phyloP scores from a whole-genome alignment of 2,329 filamentous ascomycete genomes.

The Huntiella omanensis region DNA sequence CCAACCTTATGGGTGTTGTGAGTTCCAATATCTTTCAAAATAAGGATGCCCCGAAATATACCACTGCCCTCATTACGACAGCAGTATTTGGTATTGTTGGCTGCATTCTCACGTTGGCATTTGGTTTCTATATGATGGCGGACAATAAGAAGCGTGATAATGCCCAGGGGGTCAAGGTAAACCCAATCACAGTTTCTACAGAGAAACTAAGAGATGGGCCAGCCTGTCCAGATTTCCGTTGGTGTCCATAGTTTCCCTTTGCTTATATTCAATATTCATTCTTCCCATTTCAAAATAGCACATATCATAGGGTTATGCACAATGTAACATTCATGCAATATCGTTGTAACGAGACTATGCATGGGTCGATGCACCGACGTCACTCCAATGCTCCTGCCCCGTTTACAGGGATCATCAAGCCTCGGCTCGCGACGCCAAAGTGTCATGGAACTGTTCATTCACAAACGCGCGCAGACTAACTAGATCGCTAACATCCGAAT shows the following conservation, averaged over 20 bases:
- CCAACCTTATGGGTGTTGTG: constrained; percentile 59
- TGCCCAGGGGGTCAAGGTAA: constrained; percentile 30
- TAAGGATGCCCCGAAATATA: constrained; percentile 46
- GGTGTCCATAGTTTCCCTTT: constrained; percentile 22
- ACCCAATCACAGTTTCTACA: constrained; percentile 28
- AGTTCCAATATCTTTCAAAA: constrained; percentile 48
- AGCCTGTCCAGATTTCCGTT: constrained; percentile 27
- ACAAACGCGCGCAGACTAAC: too few relatives aligned
- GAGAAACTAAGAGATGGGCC: constrained; percentile 30
- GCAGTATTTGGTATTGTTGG: constrained; percentile 45
- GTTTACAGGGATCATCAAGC: neutral
- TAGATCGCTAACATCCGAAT: neutral
- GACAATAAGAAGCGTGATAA: constrained; percentile 33
- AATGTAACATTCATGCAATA: neutral
- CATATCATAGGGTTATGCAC: neutral
- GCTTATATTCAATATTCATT: neutral
- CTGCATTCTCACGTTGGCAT: constrained; percentile 29
- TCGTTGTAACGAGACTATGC: too few relatives aligned
- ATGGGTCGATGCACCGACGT: too few relatives aligned
- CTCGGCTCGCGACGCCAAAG: constrained; percentile 8
- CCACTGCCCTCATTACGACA: constrained; percentile 44
- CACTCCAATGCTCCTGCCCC: constrained; percentile 2
- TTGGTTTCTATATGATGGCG: constrained; percentile 44
- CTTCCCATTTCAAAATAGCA: neutral
- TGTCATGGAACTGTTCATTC: too few relatives aligned